These are phyloP conservation scores for Cladorrhinum sp. DNA, from an alignment of 2,329 filamentous ascomycete genomes.

Conservation along the genomic window DNA sequence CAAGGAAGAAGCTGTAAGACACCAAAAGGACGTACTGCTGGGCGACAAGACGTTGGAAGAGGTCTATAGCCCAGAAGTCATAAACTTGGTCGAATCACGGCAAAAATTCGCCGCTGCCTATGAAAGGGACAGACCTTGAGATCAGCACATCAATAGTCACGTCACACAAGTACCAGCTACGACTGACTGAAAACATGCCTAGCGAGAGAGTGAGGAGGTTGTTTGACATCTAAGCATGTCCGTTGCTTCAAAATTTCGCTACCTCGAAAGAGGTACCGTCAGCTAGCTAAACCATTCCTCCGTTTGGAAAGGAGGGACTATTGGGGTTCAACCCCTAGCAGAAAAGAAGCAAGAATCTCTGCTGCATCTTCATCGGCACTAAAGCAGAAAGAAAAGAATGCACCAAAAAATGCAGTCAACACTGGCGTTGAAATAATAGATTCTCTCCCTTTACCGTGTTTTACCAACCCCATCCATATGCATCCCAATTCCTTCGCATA, in stretches of 20 bases:
- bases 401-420: neutral
- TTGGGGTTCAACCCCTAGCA: neutral
- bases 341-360: neutral
- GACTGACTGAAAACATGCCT: neutral
- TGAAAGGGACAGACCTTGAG: conserved; percentile 48
- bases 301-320: neutral
- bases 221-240: neutral
- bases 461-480: conserved; percentile 11
- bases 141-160: neutral
- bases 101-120: conserved; percentile 64
- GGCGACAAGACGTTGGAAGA: conserved; percentile 66
- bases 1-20: conserved; percentile 78
- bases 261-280: neutral
- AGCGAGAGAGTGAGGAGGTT: neutral
- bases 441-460: neutral
- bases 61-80: conserved; percentile 67
- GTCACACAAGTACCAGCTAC: neutral
- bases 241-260: neutral
- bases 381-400: neutral
- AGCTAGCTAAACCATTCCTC: neutral
- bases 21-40: conserved; percentile 76
- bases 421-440: neutral
- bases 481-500: conserved; percentile 47
- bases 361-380: neutral
- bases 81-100: conserved; percentile 65